A percentile compares a stretch with the other conserved stretches of the same genome.
Conservation (phyloP, 78 protist genomes). For the Dictyostelium citrinum region DNA sequence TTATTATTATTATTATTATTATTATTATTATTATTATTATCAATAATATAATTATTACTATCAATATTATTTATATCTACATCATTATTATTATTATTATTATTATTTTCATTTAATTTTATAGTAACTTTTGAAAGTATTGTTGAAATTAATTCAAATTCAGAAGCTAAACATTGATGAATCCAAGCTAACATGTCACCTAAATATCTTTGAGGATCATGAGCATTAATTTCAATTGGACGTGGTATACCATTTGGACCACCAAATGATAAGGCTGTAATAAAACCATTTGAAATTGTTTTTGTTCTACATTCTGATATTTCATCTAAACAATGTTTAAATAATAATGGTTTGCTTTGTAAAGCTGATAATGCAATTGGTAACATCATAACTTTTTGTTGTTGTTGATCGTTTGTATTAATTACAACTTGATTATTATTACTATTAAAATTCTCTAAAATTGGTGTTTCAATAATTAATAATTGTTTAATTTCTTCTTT, state of each 20-base stretch:
- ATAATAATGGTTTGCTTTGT: constrained; percentile 28
- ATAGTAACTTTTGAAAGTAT: constrained; percentile 8
- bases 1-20: not conserved
- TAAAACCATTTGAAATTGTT: constrained; percentile 41
- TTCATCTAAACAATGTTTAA: constrained; percentile 33
- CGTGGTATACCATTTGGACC: constrained; percentile 85
- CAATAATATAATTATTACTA: not conserved
- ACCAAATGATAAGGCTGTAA: constrained; percentile 81
- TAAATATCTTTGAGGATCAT: constrained; percentile 87
- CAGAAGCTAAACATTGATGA: constrained; percentile 83
- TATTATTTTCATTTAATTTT: not conserved
- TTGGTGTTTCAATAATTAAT: not conserved
- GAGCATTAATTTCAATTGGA: constrained; percentile 90
- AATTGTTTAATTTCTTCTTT: constrained; percentile 13
- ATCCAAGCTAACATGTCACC: constrained; percentile 93
- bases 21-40: not conserved
- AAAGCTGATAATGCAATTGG: constrained; percentile 27
- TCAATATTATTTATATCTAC: not conserved
- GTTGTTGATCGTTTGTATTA: not conserved
- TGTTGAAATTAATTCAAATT: constrained; percentile 52
- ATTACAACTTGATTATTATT: not conserved
- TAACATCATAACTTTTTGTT: not conserved
- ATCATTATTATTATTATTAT: not conserved
- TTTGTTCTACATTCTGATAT: constrained; percentile 18
- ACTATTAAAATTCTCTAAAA: not conserved